Conservation (phyloP, 108 stramenopile genomes). For the Conticribra weissflogii region DNA sequence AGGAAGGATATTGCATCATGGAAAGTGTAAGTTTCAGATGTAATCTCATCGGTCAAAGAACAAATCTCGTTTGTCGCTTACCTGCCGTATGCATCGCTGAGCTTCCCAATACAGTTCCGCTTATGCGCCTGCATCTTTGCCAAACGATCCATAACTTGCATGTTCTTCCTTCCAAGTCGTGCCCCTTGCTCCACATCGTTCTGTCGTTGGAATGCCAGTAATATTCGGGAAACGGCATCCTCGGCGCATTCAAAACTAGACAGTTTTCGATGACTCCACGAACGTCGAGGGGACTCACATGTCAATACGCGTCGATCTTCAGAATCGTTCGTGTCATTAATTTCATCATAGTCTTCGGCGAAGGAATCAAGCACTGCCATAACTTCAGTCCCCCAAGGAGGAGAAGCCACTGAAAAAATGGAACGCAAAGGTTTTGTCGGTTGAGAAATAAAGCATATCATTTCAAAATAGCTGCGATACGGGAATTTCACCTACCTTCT, state of each 20-base stretch:
- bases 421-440: neutral
- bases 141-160: slow-evolving; percentile 89
- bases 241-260: slow-evolving; percentile 40
- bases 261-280: neutral
- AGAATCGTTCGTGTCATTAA: slow-evolving; percentile 1
- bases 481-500: no score
- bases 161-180: slow-evolving; percentile 84
- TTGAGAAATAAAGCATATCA: slow-evolving; percentile 8
- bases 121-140: slow-evolving; percentile 87
- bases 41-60: neutral
- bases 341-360: slow-evolving; percentile 16
- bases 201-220: slow-evolving; percentile 75
- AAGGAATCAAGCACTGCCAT: slow-evolving; percentile 72
- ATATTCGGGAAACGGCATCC: slow-evolving; percentile 59
- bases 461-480: no score
- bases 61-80: slow-evolving; percentile 18
- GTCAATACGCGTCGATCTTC: neutral
- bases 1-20: neutral
- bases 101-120: slow-evolving; percentile 55
- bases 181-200: slow-evolving; percentile 86
- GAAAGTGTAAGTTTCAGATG: neutral
- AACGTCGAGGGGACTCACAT: neutral
- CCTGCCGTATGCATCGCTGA: slow-evolving; percentile 60
- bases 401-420: slow-evolving; percentile 40
- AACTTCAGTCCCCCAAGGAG: slow-evolving; percentile 85